A percentile compares a stretch with the other conserved stretches of the same genome.
phyloP scores from a whole-genome alignment of 2,329 filamentous ascomycete species.

The Penicillium nordicum region DNA sequence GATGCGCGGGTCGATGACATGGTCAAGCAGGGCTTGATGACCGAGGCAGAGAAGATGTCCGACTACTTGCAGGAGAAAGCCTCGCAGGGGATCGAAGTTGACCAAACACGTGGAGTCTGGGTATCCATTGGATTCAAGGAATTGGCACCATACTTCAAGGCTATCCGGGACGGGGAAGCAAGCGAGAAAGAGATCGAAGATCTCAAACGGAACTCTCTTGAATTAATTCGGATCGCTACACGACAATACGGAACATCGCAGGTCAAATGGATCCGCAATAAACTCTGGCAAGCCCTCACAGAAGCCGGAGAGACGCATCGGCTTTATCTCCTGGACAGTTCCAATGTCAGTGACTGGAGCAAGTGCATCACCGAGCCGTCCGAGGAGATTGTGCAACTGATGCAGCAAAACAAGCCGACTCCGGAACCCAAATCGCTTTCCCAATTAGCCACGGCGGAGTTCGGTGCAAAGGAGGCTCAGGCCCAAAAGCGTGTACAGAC shows the following conservation, averaged over 20 bases:
- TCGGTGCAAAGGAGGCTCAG: constrained; percentile 55
- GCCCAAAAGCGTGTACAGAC: constrained; percentile 35
- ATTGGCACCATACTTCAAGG: constrained; percentile 67
- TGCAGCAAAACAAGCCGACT: constrained; percentile 58
- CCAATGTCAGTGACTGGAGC: constrained; percentile 61
- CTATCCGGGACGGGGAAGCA: constrained; percentile 33
- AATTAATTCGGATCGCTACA: constrained; percentile 77
- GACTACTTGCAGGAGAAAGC: constrained; percentile 46
- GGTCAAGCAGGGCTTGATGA: constrained; percentile 63
- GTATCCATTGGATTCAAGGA: constrained; percentile 96
- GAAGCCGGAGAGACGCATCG: constrained; percentile 53
- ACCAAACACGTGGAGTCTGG: constrained; percentile 84
- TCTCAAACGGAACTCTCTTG: constrained; percentile 60
- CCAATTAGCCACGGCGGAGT: constrained; percentile 53
- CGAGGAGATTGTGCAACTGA: constrained; percentile 57
- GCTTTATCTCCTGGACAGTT: constrained; percentile 79
- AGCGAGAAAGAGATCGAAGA: constrained; percentile 47
- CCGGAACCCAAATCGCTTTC: constrained; percentile 59
- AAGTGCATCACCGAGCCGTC: constrained; percentile 65
- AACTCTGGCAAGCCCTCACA: constrained; percentile 67
- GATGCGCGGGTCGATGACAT: constrained; percentile 80
- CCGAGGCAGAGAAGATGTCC: constrained; percentile 58
- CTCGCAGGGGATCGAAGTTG: constrained; percentile 54
- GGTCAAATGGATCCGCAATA: constrained; percentile 79
- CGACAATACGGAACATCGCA: constrained; percentile 85